A percentile compares a stretch with the other conserved stretches of the same genome.
These are phyloP conservation scores for Raffaelea albimanens DNA, from an alignment of 2,329 filamentous ascomycete genomes.

Conservation along the genomic window DNA sequence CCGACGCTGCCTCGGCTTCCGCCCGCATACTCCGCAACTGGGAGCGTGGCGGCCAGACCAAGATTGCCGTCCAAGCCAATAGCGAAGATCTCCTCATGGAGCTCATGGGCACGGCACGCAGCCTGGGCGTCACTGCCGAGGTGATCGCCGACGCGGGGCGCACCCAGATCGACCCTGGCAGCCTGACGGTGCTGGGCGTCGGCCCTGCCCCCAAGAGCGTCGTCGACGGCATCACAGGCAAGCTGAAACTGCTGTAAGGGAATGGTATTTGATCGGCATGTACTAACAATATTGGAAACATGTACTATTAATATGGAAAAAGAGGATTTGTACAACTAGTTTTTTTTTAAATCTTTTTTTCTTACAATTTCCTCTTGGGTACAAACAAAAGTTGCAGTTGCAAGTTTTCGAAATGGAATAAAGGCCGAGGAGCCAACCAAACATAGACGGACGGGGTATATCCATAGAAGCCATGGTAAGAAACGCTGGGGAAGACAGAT, in stretches of 20 bases:
- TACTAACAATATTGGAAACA: no score
- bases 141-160: slow-evolving; percentile 92
- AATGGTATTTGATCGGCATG: no score
- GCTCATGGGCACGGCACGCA: slow-evolving; percentile 68
- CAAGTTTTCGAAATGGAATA: no score
- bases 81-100: slow-evolving; percentile 72
- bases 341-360: no score
- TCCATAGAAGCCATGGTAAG: no score
- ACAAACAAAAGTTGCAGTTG: no score
- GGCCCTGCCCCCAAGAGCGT: slow-evolving; percentile 74
- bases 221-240: slow-evolving; percentile 77
- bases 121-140: slow-evolving; percentile 76
- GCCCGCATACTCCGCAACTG: slow-evolving; percentile 66
- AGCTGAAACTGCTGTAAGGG: slow-evolving; percentile 68
- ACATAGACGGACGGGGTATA: no score
- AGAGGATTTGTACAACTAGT: no score
- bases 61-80: slow-evolving; percentile 86
- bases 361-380: no score
- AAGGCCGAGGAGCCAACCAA: no score
- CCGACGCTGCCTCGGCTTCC: slow-evolving; percentile 40
- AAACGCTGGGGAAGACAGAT: no score
- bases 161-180: slow-evolving; percentile 92
- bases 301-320: no score
- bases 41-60: slow-evolving; percentile 81
- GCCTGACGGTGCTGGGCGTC: slow-evolving; percentile 82